These are phyloP conservation scores for Gardenia jasminoides DNA, from an alignment of 257 asterid species.

Conservation along the genomic window DNA sequence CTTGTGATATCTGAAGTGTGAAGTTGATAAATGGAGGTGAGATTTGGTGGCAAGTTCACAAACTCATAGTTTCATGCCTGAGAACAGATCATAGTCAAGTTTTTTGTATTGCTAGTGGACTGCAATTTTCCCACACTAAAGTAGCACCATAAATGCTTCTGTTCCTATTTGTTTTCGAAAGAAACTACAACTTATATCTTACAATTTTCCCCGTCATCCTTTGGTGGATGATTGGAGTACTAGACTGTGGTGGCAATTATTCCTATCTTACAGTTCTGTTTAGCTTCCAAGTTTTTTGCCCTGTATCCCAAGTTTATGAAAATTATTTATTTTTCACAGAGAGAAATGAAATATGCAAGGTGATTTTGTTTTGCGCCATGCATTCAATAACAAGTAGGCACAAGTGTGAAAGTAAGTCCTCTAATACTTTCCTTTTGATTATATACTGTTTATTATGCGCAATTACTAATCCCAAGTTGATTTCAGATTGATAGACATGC, in stretches of 20 bases:
- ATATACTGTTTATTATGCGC: too few species aligned
- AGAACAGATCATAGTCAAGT: neutral
- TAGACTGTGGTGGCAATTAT: neutral
- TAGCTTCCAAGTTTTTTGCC: neutral
- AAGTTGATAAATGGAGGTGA: neutral
- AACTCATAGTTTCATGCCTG: neutral
- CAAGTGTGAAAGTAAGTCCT: neutral
- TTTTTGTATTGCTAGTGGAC: neutral
- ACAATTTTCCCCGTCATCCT: neutral
- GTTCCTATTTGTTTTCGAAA: neutral
- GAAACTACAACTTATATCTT: neutral
- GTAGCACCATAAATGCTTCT: neutral
- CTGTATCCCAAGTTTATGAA: too few species aligned
- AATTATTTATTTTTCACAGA: neutral
- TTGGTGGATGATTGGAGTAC: neutral
- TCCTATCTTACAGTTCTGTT: neutral
- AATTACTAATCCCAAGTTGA: neutral
- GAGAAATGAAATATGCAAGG: neutral
- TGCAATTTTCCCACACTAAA: neutral
- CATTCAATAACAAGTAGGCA: neutral
- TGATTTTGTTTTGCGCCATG: neutral
- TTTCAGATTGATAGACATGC: neutral
- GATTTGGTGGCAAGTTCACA: neutral
- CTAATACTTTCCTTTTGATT: neutral
- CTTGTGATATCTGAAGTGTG: neutral